Conservation (phyloP, 2,329 filamentous ascomycete genomes). For the Cladosporium sp. region DNA sequence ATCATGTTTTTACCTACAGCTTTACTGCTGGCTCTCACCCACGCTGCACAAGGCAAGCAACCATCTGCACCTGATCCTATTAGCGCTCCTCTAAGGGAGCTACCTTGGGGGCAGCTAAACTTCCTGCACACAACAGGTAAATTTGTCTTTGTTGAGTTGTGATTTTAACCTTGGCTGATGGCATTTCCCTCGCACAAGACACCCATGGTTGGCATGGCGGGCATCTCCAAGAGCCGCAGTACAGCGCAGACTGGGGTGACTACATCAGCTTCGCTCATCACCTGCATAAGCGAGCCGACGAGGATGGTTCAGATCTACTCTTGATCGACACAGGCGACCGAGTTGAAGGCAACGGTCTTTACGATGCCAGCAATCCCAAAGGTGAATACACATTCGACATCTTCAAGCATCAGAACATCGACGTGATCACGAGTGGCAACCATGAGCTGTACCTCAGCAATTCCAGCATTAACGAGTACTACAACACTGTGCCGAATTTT, state of each 20-base stretch:
- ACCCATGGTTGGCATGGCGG: constrained; percentile 95
- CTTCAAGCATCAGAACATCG: constrained; percentile 73
- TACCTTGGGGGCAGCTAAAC: constrained; percentile 92
- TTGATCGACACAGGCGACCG: constrained; percentile 93
- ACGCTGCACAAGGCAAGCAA: constrained; percentile 50
- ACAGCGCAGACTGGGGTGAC: constrained; percentile 95
- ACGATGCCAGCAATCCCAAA: constrained; percentile 83
- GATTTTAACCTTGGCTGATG: background rate
- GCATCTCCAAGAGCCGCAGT: constrained; percentile 87
- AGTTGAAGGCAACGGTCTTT: constrained; percentile 90
- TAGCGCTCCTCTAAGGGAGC: constrained; percentile 72
- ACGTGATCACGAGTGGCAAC: constrained; percentile 83
- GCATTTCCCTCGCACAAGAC: constrained; percentile 48
- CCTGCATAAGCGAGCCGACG: constrained; percentile 72
- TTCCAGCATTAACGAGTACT: constrained; percentile 72
- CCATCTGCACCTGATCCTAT: constrained; percentile 75
- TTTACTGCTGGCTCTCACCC: constrained; percentile 22
- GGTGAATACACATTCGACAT: constrained; percentile 87
- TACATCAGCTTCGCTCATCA: constrained; percentile 89
- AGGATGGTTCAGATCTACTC: constrained; percentile 75
- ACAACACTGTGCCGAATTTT: constrained; percentile 77
- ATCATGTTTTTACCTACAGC: constrained; percentile 18
- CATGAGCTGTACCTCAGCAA: constrained; percentile 87
- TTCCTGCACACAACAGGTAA: constrained; percentile 74
- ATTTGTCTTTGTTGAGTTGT: background rate